Conservation (phyloP, 139 green algal species). For the Auxenochlorella pyrenoidosa region DNA sequence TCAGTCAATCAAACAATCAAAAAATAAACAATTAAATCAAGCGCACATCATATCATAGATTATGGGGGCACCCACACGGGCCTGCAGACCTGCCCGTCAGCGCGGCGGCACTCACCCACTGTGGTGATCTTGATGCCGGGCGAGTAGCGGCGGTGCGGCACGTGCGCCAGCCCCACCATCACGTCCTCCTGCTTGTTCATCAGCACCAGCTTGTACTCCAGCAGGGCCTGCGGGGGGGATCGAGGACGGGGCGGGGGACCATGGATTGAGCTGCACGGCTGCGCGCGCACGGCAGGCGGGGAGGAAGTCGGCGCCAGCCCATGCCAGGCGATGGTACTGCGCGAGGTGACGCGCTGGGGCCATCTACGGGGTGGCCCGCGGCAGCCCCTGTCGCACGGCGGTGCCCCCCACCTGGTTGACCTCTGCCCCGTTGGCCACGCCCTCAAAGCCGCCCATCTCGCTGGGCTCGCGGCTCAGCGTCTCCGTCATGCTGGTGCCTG, state of each 20-base stretch:
- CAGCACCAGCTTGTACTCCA: slow-evolving; percentile 60
- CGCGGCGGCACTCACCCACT: slow-evolving; percentile 52
- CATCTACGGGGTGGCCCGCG: too few relatives aligned
- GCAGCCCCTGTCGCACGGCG: too few relatives aligned
- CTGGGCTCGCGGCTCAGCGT: background rate
- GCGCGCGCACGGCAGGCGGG: too few relatives aligned
- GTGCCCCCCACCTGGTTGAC: too few relatives aligned
- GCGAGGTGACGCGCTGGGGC: too few relatives aligned
- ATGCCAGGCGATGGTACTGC: too few relatives aligned
- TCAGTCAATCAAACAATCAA: too few relatives aligned
- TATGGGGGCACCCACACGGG: too few relatives aligned
- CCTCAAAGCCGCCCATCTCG: background rate
- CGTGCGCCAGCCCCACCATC: slow-evolving; percentile 49
- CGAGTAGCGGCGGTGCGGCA: slow-evolving; percentile 39
- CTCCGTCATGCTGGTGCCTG: slow-evolving; percentile 52
- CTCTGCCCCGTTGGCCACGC: background rate
- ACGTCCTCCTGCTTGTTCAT: slow-evolving; percentile 80
- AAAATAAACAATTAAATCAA: too few relatives aligned
- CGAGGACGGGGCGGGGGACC: background rate
- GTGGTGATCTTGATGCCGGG: slow-evolving; percentile 55
- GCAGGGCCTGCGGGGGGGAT: background rate
- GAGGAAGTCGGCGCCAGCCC: too few relatives aligned
- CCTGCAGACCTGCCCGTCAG: too few relatives aligned
- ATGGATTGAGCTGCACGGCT: background rate
- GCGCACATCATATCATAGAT: too few relatives aligned